Conservation (phyloP, 331 rosid genomes). For the Spiraea crenata region DNA sequence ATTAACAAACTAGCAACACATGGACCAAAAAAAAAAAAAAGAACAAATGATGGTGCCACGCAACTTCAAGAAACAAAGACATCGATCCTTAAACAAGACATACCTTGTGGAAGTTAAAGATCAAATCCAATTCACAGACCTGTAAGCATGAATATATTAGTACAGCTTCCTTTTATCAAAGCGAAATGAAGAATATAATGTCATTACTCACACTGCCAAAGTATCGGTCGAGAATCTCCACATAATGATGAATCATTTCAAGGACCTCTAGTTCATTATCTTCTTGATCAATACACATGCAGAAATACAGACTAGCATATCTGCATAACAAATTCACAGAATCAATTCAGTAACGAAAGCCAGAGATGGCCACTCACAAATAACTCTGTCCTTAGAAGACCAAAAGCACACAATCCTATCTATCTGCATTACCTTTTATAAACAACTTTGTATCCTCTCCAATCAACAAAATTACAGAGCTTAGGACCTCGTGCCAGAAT, state of each 20-base stretch:
- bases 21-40: background rate
- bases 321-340: constrained; percentile 37
- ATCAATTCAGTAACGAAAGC: background rate
- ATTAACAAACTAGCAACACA: constrained; percentile 4
- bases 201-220: constrained; percentile 80
- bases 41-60: background rate
- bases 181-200: background rate
- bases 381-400: background rate
- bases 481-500: constrained; percentile 69
- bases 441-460: constrained; percentile 94
- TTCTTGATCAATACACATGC: constrained; percentile 78
- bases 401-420: background rate
- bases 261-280: constrained; percentile 92
- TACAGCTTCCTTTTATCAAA: background rate
- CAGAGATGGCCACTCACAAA: constrained; percentile 1
- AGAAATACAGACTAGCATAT: constrained; percentile 90
- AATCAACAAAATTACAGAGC: constrained; percentile 88
- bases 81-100: constrained; percentile 17
- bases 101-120: constrained; percentile 98
- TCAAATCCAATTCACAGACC: constrained; percentile 97
- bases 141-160: constrained; percentile 27
- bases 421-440: constrained; percentile 64
- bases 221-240: constrained; percentile 86
- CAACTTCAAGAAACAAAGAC: background rate
- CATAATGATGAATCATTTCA: constrained; percentile 84